Conservation (phyloP, 2,329 filamentous ascomycete genomes). For the Arthrobotrys pseudoclavata region DNA sequence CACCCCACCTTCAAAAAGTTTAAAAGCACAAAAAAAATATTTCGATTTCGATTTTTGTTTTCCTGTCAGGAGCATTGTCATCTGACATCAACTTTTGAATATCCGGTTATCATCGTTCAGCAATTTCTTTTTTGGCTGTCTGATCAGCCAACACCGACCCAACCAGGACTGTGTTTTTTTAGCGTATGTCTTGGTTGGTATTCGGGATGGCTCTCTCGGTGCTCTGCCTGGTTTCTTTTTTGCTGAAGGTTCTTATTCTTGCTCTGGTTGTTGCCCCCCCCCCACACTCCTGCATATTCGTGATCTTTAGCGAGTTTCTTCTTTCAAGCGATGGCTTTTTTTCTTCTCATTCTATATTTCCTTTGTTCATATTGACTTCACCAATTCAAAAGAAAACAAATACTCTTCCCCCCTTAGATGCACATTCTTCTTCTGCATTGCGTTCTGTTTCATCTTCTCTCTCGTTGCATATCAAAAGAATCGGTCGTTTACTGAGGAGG, state of each 20-base stretch:
- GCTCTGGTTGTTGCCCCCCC: slow-evolving; percentile 38
- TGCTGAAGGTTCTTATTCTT: slow-evolving; percentile 49
- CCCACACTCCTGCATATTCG: slow-evolving; percentile 44
- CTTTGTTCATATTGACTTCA: slow-evolving; percentile 58
- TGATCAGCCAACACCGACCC: slow-evolving; percentile 42
- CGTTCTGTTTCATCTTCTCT: slow-evolving; percentile 48
- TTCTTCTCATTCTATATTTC: slow-evolving; percentile 45
- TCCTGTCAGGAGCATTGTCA: slow-evolving; percentile 54
- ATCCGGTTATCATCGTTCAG: slow-evolving; percentile 46
- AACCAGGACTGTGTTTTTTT: slow-evolving; percentile 11
- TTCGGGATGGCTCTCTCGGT: slow-evolving; percentile 35
- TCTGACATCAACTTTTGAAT: slow-evolving; percentile 42
- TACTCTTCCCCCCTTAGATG: slow-evolving; percentile 58
- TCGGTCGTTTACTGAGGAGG: slow-evolving; percentile 59
- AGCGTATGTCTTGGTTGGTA: slow-evolving; percentile 2
- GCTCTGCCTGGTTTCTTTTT: slow-evolving; percentile 38
- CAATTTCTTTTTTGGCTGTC: slow-evolving; percentile 39
- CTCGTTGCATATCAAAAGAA: slow-evolving; percentile 58
- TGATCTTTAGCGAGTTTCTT: slow-evolving; percentile 60
- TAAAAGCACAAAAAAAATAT: slow-evolving; percentile 58
- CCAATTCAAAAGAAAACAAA: slow-evolving; percentile 60
- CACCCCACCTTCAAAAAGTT: slow-evolving; percentile 41
- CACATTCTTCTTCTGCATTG: slow-evolving; percentile 54
- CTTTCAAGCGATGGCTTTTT: slow-evolving; percentile 52
- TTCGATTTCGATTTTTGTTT: slow-evolving; percentile 55